These are phyloP conservation scores for Neonectria hederae DNA, from an alignment of 2,329 filamentous ascomycete species.

Conservation along the genomic window DNA sequence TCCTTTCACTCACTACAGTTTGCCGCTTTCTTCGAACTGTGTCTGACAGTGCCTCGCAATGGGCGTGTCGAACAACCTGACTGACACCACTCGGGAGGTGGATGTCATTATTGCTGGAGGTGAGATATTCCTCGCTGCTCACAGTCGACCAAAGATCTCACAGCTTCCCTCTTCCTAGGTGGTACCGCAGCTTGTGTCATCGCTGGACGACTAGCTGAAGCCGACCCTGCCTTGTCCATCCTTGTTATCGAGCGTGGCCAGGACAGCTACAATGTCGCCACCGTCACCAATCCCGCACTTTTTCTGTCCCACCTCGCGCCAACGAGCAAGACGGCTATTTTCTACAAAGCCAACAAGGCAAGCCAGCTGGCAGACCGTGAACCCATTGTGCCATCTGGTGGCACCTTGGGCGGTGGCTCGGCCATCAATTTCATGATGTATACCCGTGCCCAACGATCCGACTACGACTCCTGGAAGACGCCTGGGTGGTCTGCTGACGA, in stretches of 20 bases:
- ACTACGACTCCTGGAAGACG: constrained; percentile 48
- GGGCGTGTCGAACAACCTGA: not conserved
- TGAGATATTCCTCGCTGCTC: not conserved
- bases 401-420: constrained; percentile 45
- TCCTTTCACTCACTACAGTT: not conserved
- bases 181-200: constrained; percentile 47
- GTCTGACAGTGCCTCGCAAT: not conserved
- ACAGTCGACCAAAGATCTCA: not conserved
- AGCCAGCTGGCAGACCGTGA: constrained; percentile 36
- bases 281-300: constrained; percentile 42
- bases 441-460: constrained; percentile 44
- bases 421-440: constrained; percentile 49
- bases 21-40: not conserved
- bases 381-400: constrained; percentile 40
- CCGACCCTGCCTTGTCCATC: constrained; percentile 42
- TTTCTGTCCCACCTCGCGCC: constrained; percentile 39
- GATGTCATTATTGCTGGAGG: not conserved
- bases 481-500: constrained; percentile 48
- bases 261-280: constrained; percentile 41
- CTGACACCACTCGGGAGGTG: not conserved
- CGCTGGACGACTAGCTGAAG: constrained; percentile 43
- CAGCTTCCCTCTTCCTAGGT: constrained; percentile 29
- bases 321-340: constrained; percentile 36
- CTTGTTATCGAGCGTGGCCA: constrained; percentile 45
- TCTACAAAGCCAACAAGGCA: constrained; percentile 42